A percentile compares a stretch with the other conserved stretches of the same genome.
phyloP scores from a whole-genome alignment of 129 eudicot genomes.

The Artemisia argyi region DNA sequence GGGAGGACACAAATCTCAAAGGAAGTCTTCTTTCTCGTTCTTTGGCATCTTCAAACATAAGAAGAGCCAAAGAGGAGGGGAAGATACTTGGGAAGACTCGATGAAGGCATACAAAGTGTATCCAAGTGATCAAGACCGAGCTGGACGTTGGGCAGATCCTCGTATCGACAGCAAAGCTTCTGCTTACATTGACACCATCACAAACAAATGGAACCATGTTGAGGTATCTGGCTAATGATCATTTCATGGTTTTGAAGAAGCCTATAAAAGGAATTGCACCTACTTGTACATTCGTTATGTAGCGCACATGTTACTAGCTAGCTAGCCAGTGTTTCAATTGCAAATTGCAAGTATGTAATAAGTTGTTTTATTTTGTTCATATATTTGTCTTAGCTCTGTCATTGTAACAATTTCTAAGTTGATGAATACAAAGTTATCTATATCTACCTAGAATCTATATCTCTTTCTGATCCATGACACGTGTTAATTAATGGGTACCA shows the following conservation, averaged over 20 bases:
- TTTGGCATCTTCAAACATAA: slow-evolving; percentile 31
- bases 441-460: background rate
- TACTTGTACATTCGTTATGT: slow-evolving; percentile 24
- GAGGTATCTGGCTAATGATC: slow-evolving; percentile 31
- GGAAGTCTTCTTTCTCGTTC: slow-evolving; percentile 29
- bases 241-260: slow-evolving; percentile 8
- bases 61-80: slow-evolving; percentile 30
- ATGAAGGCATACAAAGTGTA: slow-evolving; percentile 41
- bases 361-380: slow-evolving; percentile 18
- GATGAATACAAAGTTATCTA: slow-evolving; percentile 4
- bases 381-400: background rate
- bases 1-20: slow-evolving; percentile 29
- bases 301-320: slow-evolving; percentile 11
- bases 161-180: slow-evolving; percentile 44
- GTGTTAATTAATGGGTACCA: too few species aligned
- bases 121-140: slow-evolving; percentile 42
- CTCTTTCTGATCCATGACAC: background rate
- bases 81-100: slow-evolving; percentile 36
- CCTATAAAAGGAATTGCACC: background rate
- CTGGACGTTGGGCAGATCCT: slow-evolving; percentile 45
- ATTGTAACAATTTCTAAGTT: background rate
- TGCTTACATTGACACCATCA: slow-evolving; percentile 29
- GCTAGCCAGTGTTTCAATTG: slow-evolving; percentile 29
- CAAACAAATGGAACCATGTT: slow-evolving; percentile 40
- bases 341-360: slow-evolving; percentile 15